Evolutionary conservation across 129 eudicot species (phyloP).

Genomic region (Solidago caesia): DNA sequence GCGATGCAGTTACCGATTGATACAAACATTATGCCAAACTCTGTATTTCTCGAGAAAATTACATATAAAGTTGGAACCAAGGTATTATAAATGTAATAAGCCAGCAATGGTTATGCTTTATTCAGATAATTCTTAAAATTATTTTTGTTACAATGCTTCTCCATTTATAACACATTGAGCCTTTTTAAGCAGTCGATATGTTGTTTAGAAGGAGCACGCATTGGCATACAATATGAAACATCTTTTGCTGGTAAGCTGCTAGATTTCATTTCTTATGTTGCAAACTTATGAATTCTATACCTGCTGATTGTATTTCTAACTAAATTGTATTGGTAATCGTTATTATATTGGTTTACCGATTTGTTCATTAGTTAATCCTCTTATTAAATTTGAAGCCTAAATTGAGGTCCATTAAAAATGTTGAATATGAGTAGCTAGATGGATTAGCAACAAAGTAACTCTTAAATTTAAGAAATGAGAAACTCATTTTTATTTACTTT

Average conservation of each 20-base stretch:
- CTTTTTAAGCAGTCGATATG: conserved; percentile 59
- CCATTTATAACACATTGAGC: not conserved
- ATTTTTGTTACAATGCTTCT: not conserved
- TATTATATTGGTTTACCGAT: not conserved
- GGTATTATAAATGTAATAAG: conserved; percentile 33
- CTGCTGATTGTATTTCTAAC: not conserved
- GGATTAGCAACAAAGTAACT: too few species aligned
- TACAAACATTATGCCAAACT: conserved; percentile 31
- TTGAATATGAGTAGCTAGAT: too few species aligned
- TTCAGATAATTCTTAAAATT: not conserved
- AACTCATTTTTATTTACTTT: not conserved
- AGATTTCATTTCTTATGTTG: not conserved
- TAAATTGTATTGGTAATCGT: not conserved
- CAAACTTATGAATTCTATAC: not conserved
- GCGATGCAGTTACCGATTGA: conserved; percentile 55
- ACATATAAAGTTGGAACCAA: conserved; percentile 90
- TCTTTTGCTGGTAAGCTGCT: conserved; percentile 72
- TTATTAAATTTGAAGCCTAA: too few species aligned
- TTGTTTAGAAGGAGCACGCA: conserved; percentile 92
- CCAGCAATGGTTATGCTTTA: not conserved
- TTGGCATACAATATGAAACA: conserved; percentile 92
- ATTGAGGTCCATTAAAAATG: too few species aligned
- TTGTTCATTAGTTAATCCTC: not conserved
- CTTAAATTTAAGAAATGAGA: not conserved
- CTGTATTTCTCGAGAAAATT: conserved; percentile 55